Conservation (phyloP, 1,139 yeast species). For the Maudiozyma humilis region DNA sequence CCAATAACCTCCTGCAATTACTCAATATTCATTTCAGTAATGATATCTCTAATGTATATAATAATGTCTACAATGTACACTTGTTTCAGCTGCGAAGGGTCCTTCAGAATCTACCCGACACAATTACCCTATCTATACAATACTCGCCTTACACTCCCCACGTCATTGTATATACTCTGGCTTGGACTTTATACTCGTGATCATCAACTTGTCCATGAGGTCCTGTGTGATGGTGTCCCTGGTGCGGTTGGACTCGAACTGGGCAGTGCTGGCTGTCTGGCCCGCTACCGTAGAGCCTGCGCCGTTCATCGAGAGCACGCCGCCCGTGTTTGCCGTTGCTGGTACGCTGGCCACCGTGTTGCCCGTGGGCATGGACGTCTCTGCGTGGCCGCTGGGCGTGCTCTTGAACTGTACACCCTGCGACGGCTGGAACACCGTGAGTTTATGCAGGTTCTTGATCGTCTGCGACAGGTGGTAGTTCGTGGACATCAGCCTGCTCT, state of each 20-base stretch:
- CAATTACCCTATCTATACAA: too few species aligned
- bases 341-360: conserved; percentile 5
- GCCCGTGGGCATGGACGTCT: conserved; percentile 8
- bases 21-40: too few species aligned
- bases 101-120: too few species aligned
- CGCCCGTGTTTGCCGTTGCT: conserved; percentile 7
- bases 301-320: neutral
- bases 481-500: conserved; percentile 42
- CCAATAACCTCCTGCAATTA: too few species aligned
- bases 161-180: conserved; percentile 23
- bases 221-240: conserved; percentile 22
- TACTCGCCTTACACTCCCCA: neutral
- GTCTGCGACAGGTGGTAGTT: conserved; percentile 24
- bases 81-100: too few species aligned
- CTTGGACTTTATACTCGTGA: conserved; percentile 28
- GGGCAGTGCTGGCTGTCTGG: conserved; percentile 10
- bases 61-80: too few species aligned
- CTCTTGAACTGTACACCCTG: conserved; percentile 29
- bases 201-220: conserved; percentile 27
- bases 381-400: neutral
- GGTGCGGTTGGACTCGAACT: conserved; percentile 9
- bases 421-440: conserved; percentile 29
- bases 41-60: too few species aligned
- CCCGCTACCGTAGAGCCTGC: conserved; percentile 7
- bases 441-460: conserved; percentile 18